Evolutionary conservation across 345 rosid species (phyloP).

Genomic region (Anacardium occidentale): DNA sequence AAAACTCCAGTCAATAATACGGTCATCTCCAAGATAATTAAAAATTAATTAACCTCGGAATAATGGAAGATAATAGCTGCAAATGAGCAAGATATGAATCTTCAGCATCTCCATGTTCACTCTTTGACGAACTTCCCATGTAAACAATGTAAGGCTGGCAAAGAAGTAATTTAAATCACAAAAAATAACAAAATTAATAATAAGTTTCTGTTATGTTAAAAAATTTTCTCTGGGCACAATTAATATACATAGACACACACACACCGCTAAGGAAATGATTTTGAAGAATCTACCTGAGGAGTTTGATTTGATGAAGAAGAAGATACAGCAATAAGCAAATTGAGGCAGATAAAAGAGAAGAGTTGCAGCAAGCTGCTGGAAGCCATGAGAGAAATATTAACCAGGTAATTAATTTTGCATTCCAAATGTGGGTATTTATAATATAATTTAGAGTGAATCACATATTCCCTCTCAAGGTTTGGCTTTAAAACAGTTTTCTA

Average conservation of each 20-base stretch:
- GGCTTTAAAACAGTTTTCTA: too few species aligned
- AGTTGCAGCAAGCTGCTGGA: slow-evolving; percentile 31
- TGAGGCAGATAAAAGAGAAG: slow-evolving; percentile 25
- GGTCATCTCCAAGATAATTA: background rate
- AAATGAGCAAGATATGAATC: slow-evolving; percentile 39
- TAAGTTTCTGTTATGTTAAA: too few species aligned
- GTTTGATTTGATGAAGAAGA: slow-evolving; percentile 25
- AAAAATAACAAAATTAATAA: too few species aligned
- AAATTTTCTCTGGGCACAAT: too few species aligned
- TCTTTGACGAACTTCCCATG: slow-evolving; percentile 55
- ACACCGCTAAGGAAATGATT: too few species aligned
- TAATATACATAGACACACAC: too few species aligned
- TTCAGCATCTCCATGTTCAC: slow-evolving; percentile 12
- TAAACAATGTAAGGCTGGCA: slow-evolving; percentile 61
- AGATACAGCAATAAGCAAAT: slow-evolving; percentile 8
- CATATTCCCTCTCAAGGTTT: too few species aligned
- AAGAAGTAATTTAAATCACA: background rate
- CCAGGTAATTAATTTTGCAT: background rate
- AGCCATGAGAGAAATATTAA: slow-evolving; percentile 29
- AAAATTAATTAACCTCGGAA: slow-evolving; percentile 36
- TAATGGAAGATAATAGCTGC: slow-evolving; percentile 48
- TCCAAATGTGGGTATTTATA: too few species aligned
- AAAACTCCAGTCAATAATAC: too few species aligned
- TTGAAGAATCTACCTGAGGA: slow-evolving; percentile 30
- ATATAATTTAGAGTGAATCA: too few species aligned